Base-by-base conservation (phyloP, 1,284 basidiomycete species). In the Ustilago hordei region DNA sequence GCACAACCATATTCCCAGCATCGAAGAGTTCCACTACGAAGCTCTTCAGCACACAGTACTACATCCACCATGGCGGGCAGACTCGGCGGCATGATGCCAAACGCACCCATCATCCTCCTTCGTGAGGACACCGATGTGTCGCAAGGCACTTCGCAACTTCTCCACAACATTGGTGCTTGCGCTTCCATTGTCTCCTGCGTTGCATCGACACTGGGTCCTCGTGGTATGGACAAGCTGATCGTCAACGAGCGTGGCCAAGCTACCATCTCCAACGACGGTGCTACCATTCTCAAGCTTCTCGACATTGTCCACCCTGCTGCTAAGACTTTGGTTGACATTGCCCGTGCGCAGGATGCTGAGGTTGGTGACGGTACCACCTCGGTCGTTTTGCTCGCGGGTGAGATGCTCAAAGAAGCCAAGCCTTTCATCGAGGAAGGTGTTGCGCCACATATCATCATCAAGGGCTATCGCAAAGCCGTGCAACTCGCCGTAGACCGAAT, bases 281-380 rank as follows among this genome's bases (percentile, higher is more conserved):
- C 96, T 52, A 98, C 96, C 62, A 97, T 99, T 83, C 89, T 99
- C 84, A 97, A 97, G 87, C 90, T 99, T 55, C 91, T 99, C 70
- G 96, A 98, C 81, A 97, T 99, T 85, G 93, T 99, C 8, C 96
- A 99, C 87, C 96, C 96, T 54, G 96, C 96, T 55, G 96, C 96
- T 36, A 91, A 94, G 83, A 97, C 95, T 31, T 89, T 99, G 59
- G 96, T 98, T 60, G 96, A 99, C 85, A 98, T 98, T 86, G 96
- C 95, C 48, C 91, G 96, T 47, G 96, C 96, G 8, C 96, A 99
- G 87, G 96, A 99, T 86, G 95, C 96, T 19, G 96, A 99, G 87
- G 95, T 99, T 55, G 96, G 96, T 60, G 96, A 99, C 88, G 96
- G 96, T 43, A 99, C 97, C 0, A 99, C 97, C 5, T 95, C 91